Percentiles rank a stretch among this genome's conserved stretches.
These are phyloP conservation scores for Neurospora sp. DNA, from an alignment of 495 filamentous ascomycete genomes.

Conservation along the genomic window DNA sequence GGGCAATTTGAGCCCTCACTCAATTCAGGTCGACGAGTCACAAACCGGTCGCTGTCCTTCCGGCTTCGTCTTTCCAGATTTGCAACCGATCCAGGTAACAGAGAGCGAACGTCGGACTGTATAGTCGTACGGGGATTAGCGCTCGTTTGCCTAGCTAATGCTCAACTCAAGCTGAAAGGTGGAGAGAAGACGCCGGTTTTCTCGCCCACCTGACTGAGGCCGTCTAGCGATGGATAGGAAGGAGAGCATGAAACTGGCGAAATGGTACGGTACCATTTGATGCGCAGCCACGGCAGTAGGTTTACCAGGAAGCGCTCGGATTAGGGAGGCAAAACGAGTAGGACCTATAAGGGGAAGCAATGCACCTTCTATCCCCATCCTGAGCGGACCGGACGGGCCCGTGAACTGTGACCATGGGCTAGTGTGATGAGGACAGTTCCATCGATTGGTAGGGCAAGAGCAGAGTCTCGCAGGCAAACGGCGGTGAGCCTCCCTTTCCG, in stretches of 20 bases:
- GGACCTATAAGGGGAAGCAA: background rate
- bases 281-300: background rate
- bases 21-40: background rate
- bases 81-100: background rate
- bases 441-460: background rate
- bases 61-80: background rate
- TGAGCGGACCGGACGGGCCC: background rate
- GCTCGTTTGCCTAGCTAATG: background rate
- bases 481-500: background rate
- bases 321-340: background rate
- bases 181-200: background rate
- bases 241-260: background rate
- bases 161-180: background rate
- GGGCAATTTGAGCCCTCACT: background rate
- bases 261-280: background rate
- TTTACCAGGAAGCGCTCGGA: background rate
- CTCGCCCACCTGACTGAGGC: background rate
- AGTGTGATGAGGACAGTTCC: background rate
- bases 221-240: background rate
- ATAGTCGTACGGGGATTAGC: background rate
- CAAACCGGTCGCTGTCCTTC: background rate
- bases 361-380: background rate
- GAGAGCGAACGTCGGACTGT: background rate
- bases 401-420: background rate
- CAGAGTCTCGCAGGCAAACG: background rate